Evolutionary conservation across 495 filamentous ascomycete species (phyloP).

Genomic region (Daldinia loculata): DNA sequence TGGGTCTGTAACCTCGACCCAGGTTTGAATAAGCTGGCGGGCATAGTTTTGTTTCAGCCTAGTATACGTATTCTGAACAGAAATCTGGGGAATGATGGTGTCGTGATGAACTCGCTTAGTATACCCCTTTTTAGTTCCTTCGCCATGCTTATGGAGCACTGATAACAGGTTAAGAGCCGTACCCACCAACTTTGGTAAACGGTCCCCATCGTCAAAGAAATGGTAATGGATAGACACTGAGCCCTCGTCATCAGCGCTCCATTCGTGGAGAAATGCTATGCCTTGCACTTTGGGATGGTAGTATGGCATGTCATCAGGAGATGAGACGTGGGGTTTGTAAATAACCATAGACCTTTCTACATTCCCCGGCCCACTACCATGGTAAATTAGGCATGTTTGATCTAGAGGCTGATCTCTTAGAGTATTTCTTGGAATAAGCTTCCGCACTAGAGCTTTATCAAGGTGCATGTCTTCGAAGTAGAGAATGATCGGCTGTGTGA

Average conservation of each 20-base stretch:
- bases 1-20: conserved; percentile 88
- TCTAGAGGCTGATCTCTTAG: conserved; percentile 74
- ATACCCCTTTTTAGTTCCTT: conserved; percentile 68
- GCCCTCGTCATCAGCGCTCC: conserved; percentile 52
- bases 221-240: conserved; percentile 73
- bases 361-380: conserved; percentile 34
- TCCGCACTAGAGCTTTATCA: conserved; percentile 71
- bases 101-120: conserved; percentile 81
- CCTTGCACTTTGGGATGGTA: conserved; percentile 82
- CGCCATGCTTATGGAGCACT: conserved; percentile 79
- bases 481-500: conserved; percentile 49
- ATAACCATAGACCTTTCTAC: conserved; percentile 67
- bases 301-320: conserved; percentile 73
- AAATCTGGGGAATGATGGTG: conserved; percentile 73
- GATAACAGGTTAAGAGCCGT: conserved; percentile 75
- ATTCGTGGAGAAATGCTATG: conserved; percentile 78
- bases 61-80: conserved; percentile 81
- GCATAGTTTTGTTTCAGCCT: conserved; percentile 83
- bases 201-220: conserved; percentile 61
- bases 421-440: conserved; percentile 82
- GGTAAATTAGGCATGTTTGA: conserved; percentile 82
- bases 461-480: conserved; percentile 61
- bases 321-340: conserved; percentile 76
- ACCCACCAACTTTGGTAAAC: conserved; percentile 66
- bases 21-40: conserved; percentile 66